These are phyloP conservation scores for Ganoderma boninense DNA, from an alignment of 1,284 basidiomycete species.

Conservation along the genomic window DNA sequence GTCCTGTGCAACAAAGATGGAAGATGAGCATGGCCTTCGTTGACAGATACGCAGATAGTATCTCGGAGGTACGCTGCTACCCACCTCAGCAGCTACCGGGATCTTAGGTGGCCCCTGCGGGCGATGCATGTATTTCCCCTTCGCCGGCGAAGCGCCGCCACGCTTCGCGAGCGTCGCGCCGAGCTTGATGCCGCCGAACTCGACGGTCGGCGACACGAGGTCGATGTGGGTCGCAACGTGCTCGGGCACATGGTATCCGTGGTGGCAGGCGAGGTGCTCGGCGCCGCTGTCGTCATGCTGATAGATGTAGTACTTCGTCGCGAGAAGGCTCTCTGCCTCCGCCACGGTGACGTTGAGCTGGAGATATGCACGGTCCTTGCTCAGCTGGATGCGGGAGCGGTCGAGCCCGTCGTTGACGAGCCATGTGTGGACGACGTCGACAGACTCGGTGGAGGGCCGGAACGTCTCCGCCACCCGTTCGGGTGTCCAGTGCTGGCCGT, in stretches of 20 bases:
- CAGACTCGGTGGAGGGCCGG: constrained; percentile 50
- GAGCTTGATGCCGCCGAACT: constrained; percentile 31
- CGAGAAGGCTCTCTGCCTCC: constrained; percentile 54
- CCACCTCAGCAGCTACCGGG: not conserved
- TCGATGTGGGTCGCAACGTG: constrained; percentile 37
- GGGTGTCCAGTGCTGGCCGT: constrained; percentile 52
- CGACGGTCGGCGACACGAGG: constrained; percentile 35
- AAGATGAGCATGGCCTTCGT: not conserved
- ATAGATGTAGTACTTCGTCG: constrained; percentile 55
- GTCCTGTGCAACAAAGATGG: constrained; percentile 3
- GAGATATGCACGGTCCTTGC: constrained; percentile 50
- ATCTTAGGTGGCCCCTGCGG: constrained; percentile 10
- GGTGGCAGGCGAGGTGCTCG: constrained; percentile 41
- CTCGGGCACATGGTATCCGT: constrained; percentile 36
- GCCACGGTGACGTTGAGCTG: constrained; percentile 51
- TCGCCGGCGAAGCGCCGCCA: not conserved
- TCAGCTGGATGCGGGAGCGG: constrained; percentile 41
- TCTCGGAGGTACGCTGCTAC: not conserved
- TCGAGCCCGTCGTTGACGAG: constrained; percentile 41
- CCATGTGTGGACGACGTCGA: constrained; percentile 46
- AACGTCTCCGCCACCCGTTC: constrained; percentile 48
- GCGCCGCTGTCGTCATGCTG: constrained; percentile 45
- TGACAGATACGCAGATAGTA: not conserved
- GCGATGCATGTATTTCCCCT: constrained; percentile 5
- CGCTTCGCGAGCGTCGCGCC: constrained; percentile 20